Evolutionary conservation across 306 rosid species (phyloP).

Genomic region (Fagus sylvatica): DNA sequence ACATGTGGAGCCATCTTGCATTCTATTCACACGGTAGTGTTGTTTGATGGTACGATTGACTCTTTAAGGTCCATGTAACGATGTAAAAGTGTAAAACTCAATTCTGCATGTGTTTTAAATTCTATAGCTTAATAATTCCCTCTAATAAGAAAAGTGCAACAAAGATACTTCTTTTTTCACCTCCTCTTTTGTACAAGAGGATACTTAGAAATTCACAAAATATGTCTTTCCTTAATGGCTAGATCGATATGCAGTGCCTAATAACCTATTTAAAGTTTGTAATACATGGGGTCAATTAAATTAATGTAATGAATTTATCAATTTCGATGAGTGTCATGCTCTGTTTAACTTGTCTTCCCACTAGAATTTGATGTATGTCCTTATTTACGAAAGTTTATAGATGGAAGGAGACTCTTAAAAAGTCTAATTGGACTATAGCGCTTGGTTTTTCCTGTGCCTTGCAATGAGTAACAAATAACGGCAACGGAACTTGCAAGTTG

Average conservation of each 20-base stretch:
- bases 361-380: background rate
- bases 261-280: background rate
- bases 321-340: too few species aligned
- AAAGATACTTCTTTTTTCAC: too few species aligned
- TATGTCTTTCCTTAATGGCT: background rate
- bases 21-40: background rate
- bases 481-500: too few species aligned
- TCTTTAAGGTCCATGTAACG: background rate
- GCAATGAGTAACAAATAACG: too few species aligned
- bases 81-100: background rate
- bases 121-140: background rate
- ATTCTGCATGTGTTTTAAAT: background rate
- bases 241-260: background rate
- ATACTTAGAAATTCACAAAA: background rate
- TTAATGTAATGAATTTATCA: too few species aligned
- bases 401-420: background rate
- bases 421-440: conserved; percentile 7
- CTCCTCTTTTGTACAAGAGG: background rate
- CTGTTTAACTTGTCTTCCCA: too few species aligned
- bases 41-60: background rate
- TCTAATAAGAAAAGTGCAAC: background rate
- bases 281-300: too few species aligned
- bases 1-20: background rate
- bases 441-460: background rate
- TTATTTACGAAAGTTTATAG: background rate